Percentiles rank a stretch among this genome's conserved stretches.
Evolutionary conservation across 1,284 basidiomycete genomes (phyloP).

Genomic region (Trametes polyzona): DNA sequence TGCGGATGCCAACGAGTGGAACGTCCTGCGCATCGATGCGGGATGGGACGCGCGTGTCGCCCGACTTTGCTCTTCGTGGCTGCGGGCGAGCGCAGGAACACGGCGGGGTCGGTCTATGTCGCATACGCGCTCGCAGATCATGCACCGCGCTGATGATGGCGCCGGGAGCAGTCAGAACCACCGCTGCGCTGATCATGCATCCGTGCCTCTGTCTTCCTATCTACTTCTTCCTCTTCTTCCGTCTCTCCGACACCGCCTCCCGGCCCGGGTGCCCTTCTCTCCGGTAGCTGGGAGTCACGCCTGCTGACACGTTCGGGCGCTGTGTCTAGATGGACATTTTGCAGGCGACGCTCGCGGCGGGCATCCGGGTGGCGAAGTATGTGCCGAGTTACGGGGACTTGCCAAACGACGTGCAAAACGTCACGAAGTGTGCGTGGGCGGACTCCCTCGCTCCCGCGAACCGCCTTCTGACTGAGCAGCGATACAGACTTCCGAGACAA

Average conservation of each 20-base stretch:
- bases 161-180: too few relatives aligned
- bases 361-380: conserved; percentile 59
- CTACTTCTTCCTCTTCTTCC: background rate
- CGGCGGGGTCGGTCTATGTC: too few relatives aligned
- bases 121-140: background rate
- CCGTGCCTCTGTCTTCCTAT: background rate
- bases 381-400: conserved; percentile 66
- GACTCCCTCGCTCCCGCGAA: background rate
- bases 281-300: too few relatives aligned
- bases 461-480: background rate
- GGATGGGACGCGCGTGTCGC: too few relatives aligned
- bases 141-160: background rate
- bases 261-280: too few relatives aligned
- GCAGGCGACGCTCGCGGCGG: conserved; percentile 60
- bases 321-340: conserved; percentile 58
- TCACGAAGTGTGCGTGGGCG: conserved; percentile 38
- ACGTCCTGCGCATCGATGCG: too few relatives aligned
- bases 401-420: conserved; percentile 53
- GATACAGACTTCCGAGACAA: conserved; percentile 37
- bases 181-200: background rate
- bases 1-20: background rate
- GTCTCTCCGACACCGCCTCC: too few relatives aligned
- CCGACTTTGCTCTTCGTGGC: background rate
- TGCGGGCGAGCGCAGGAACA: too few relatives aligned
- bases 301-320: too few relatives aligned